Conservation (phyloP, 2,329 filamentous ascomycete species). For the Knoxdaviesia capensis region DNA sequence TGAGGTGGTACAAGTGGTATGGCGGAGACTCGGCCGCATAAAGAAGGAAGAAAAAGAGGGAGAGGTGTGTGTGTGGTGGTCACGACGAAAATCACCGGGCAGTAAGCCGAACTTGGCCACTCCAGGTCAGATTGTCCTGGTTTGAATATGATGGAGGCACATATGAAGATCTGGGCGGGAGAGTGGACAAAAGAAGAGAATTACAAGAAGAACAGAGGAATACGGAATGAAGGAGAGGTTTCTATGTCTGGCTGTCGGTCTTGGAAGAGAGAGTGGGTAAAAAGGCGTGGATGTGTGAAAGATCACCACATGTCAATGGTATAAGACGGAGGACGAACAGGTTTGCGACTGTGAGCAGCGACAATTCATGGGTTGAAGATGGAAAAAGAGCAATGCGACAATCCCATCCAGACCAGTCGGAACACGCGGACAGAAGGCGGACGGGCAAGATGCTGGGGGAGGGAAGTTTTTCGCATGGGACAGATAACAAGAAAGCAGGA, state of each 20-base stretch:
- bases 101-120: too few species aligned
- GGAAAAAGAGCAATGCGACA: neutral
- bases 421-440: neutral
- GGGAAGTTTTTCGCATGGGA: neutral
- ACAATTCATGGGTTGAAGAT: neutral
- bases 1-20: neutral
- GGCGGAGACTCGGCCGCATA: neutral
- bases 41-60: neutral
- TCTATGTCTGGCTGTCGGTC: too few species aligned
- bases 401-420: neutral
- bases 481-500: neutral
- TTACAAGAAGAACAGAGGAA: neutral
- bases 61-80: neutral
- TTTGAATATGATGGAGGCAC: too few species aligned
- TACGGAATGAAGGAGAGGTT: neutral
- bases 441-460: neutral
- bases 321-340: too few species aligned
- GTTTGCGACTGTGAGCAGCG: neutral
- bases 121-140: too few species aligned
- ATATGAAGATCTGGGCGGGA: too few species aligned
- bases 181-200: too few species aligned
- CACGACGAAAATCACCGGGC: too few species aligned
- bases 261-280: neutral
- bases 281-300: too few species aligned
- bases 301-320: too few species aligned